Evolutionary conservation across 192 early-diverging fungal genomes (phyloP).

Genomic region (Backusella parvicylindrica): DNA sequence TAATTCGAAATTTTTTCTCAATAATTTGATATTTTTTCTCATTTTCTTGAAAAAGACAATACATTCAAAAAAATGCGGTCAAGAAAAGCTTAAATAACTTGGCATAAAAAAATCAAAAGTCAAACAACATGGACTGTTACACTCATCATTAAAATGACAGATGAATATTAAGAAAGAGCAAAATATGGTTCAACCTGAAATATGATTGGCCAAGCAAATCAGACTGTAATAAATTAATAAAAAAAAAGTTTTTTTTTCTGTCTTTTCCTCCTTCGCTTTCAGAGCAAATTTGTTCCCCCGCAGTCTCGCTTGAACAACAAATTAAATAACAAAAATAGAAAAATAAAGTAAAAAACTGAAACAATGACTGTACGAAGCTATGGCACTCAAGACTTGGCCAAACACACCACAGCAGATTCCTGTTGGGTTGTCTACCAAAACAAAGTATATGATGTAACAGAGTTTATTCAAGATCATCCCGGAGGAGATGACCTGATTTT

Average conservation of each 20-base stretch:
- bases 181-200: neutral
- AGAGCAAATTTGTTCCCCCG: neutral
- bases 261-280: neutral
- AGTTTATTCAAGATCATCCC: slow-evolving; percentile 88
- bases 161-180: neutral
- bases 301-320: neutral
- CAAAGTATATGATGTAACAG: slow-evolving; percentile 86
- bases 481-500: slow-evolving; percentile 88
- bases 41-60: too few relatives aligned
- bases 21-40: too few relatives aligned
- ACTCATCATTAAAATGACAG: neutral
- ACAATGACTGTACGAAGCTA: slow-evolving; percentile 1
- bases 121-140: neutral
- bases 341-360: neutral
- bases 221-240: neutral
- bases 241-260: neutral
- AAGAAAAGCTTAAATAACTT: neutral
- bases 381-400: slow-evolving; percentile 38
- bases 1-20: too few relatives aligned
- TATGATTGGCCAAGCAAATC: neutral
- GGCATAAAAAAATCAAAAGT: neutral
- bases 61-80: neutral
- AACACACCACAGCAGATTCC: slow-evolving; percentile 65
- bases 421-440: slow-evolving; percentile 81
- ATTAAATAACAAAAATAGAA: neutral